phyloP scores from a whole-genome alignment of 2,329 filamentous ascomycete species.

The Alternaria novae-zelandiae region DNA sequence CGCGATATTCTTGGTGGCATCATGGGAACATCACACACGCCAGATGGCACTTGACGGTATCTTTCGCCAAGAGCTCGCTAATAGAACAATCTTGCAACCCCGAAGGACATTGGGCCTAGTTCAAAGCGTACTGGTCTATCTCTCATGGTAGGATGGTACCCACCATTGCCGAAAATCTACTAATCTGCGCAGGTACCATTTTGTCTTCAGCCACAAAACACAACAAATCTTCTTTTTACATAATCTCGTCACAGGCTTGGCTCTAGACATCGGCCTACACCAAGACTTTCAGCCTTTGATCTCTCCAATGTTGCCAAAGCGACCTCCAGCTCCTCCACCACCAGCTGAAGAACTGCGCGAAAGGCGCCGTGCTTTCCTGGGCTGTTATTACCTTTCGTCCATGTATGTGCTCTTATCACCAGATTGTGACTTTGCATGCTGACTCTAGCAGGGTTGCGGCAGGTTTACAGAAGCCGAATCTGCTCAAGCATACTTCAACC shows the following conservation, averaged over 20 bases:
- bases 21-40: conserved; percentile 34
- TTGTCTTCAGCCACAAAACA: conserved; percentile 44
- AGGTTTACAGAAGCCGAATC: conserved; percentile 40
- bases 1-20: conserved; percentile 37
- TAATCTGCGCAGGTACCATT: conserved; percentile 39
- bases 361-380: conserved; percentile 40
- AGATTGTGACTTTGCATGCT: not conserved
- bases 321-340: conserved; percentile 17
- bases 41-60: conserved; percentile 35
- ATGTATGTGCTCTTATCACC: conserved; percentile 20
- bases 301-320: conserved; percentile 11
- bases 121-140: conserved; percentile 43
- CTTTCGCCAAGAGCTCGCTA: conserved; percentile 40
- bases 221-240: conserved; percentile 44
- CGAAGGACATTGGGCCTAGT: conserved; percentile 36
- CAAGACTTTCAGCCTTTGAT: conserved; percentile 23
- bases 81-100: conserved; percentile 41
- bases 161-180: not conserved
- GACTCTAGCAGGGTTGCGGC: conserved; percentile 30
- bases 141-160: conserved; percentile 34
- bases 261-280: conserved; percentile 42
- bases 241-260: conserved; percentile 39
- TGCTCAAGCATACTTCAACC: conserved; percentile 36
- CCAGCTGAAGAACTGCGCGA: conserved; percentile 28
- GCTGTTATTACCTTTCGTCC: conserved; percentile 44